Evolutionary conservation across 2,329 filamentous ascomycete species (phyloP).

Genomic region (Leptographium wingfieldii): DNA sequence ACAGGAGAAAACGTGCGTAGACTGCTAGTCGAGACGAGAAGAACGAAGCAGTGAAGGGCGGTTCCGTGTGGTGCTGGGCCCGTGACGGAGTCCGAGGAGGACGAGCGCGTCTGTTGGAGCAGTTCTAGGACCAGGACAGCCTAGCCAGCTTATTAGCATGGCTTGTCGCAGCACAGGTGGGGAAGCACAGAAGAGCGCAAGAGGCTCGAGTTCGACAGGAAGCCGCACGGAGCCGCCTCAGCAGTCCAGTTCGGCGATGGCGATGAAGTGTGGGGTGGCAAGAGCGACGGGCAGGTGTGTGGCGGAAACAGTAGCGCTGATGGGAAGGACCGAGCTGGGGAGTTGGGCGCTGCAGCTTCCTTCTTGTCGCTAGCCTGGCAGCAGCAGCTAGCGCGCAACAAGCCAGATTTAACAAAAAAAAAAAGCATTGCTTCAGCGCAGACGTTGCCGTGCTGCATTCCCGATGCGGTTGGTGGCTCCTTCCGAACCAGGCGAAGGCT

Average conservation of each 20-base stretch:
- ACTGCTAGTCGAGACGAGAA: background rate
- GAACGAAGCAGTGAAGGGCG: background rate
- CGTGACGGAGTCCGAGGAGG: too few species aligned
- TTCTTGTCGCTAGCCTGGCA: background rate
- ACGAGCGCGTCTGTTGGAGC: too few species aligned
- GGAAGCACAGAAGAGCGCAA: background rate
- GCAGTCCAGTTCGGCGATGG: background rate
- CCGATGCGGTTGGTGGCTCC: background rate
- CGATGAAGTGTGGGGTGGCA: background rate
- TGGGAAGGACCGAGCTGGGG: background rate
- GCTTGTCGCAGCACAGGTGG: background rate
- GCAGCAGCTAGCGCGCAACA: background rate
- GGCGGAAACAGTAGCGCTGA: background rate
- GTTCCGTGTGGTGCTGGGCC: too few species aligned
- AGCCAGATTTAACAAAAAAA: background rate
- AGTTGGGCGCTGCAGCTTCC: conserved; percentile 3
- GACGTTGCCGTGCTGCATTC: background rate
- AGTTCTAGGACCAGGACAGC: too few species aligned
- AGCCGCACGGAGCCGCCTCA: background rate
- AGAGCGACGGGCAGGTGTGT: background rate
- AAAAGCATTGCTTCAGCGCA: background rate
- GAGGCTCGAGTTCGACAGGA: background rate
- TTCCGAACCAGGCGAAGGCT: background rate
- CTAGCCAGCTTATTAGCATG: too few species aligned
- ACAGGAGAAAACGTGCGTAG: background rate